A percentile compares a stretch with the other conserved stretches of the same genome.
Conservation (phyloP, 1,284 basidiomycete species). For the Austroboletus novae-zelandiae region DNA sequence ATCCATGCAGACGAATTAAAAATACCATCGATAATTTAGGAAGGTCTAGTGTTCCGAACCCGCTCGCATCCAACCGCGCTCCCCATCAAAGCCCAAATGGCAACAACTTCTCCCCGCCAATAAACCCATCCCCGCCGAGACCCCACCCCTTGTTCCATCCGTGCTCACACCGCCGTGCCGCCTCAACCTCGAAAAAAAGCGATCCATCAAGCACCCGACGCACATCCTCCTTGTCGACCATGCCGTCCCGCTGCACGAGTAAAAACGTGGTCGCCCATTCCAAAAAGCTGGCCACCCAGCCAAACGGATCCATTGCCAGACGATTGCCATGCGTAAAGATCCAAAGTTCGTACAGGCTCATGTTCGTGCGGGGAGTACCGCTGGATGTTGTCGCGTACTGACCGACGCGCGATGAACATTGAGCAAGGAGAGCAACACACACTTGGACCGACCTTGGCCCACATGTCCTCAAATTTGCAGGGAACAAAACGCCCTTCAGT, state of each 20-base stretch:
- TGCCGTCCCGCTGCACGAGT: constrained; percentile 26
- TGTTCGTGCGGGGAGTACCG: constrained; percentile 21
- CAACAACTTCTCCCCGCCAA: constrained; percentile 28
- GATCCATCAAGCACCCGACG: constrained; percentile 29
- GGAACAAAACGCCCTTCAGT: constrained; percentile 42
- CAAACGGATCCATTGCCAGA: constrained; percentile 36
- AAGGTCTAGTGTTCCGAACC: constrained; percentile 4
- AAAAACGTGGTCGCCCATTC: constrained; percentile 34
- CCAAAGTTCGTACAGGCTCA: constrained; percentile 29
- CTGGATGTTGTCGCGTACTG: constrained; percentile 18
- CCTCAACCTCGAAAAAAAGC: constrained; percentile 27
- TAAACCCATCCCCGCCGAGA: constrained; percentile 28
- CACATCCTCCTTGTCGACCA: constrained; percentile 30
- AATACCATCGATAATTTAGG: constrained; percentile 1
- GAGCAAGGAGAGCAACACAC: neutral
- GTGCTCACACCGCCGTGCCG: constrained; percentile 11
- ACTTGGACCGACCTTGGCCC: constrained; percentile 33
- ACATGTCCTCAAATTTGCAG: constrained; percentile 41
- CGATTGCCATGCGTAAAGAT: constrained; percentile 33
- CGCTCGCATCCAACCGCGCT: neutral
- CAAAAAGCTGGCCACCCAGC: constrained; percentile 32
- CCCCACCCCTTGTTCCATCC: constrained; percentile 33
- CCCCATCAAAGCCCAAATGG: constrained; percentile 26
- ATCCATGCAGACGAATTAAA: constrained; percentile 3
- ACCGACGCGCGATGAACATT: no score